Evolutionary conservation across 1,284 basidiomycete genomes (phyloP), one percentile per base, ranked within the genome.

Genomic region (Irpex lacteus): DNA sequence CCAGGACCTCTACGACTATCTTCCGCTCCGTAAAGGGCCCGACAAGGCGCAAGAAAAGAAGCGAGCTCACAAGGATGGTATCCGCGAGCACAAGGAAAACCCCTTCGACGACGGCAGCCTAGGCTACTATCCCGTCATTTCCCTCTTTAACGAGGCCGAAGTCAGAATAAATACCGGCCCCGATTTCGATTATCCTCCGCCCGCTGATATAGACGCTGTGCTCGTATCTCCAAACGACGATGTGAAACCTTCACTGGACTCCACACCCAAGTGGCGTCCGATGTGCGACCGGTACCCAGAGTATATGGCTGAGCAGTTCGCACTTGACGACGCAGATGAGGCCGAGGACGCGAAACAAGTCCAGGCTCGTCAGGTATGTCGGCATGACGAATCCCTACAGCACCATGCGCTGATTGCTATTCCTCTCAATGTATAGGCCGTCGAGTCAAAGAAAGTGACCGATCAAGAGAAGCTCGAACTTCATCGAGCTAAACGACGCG

Each of bases 41-140:
- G 82, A 80, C 32, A 82, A 83, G 70, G 85, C 86, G 68, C 82
- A 81, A 60, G 74, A 74, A 60, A 77, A 82, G 72, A 86, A 82
- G 69, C 81, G 85, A 47, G 77, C 80, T 37, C 81, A 85, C 64
- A 73, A 74, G 66, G 89, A 91, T 71, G 88, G 87, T 36, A 81
- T 86, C 34, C 85, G 87, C 61, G 89, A 91, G 69, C 91, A 92
- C 73, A 85, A 85, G 65, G 87, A 94, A 74, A 95, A 96, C 69
- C 84, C 86, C 0, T 92, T 94, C 73, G 96, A 99, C 76, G 98
- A 99, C 74, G 98, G 98, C 8, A 91, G 90, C 18, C 78, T 98
- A 5, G 98, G 98, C 0, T 99, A 99, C 76, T 99, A 96, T 73
- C 95, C 96, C 0, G 91, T 98, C 78, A 87, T 98, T 60, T 98